These are phyloP conservation scores for Lachnellula hyalina DNA, from an alignment of 2,329 filamentous ascomycete genomes.

Conservation along the genomic window DNA sequence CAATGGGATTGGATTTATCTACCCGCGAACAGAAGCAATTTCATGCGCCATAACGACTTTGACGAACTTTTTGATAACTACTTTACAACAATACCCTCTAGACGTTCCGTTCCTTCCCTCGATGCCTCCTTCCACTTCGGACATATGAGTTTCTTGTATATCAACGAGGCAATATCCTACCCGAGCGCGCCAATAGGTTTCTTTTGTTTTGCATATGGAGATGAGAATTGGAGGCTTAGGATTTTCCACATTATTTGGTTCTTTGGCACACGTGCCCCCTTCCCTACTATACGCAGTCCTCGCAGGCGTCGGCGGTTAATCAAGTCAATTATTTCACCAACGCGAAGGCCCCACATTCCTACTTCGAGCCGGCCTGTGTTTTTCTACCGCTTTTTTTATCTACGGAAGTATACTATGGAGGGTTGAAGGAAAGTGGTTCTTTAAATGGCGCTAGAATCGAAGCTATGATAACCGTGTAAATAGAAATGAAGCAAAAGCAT, in stretches of 20 bases:
- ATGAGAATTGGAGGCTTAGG: background rate
- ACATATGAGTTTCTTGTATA: background rate
- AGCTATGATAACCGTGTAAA: no score
- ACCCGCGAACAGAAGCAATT: background rate
- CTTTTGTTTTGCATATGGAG: background rate
- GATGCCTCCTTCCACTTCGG: background rate
- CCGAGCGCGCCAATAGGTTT: background rate
- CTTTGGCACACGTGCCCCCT: background rate
- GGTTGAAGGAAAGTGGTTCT: no score
- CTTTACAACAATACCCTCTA: background rate
- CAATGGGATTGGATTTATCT: background rate
- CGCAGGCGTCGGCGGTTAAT: background rate
- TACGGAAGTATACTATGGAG: no score
- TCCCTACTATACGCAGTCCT: background rate
- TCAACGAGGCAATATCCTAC: background rate
- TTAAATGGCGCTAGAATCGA: no score
- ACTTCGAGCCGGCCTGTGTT: no score
- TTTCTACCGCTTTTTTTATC: no score
- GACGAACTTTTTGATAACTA: slow-evolving; percentile 2
- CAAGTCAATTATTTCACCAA: no score
- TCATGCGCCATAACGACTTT: slow-evolving; percentile 2
- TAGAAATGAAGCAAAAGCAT: no score
- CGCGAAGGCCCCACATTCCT: no score
- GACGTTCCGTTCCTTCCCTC: background rate
- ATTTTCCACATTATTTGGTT: background rate